Evolutionary conservation across 2,329 filamentous ascomycete genomes (phyloP).

Genomic region (Teratosphaeria epicoccoides): DNA sequence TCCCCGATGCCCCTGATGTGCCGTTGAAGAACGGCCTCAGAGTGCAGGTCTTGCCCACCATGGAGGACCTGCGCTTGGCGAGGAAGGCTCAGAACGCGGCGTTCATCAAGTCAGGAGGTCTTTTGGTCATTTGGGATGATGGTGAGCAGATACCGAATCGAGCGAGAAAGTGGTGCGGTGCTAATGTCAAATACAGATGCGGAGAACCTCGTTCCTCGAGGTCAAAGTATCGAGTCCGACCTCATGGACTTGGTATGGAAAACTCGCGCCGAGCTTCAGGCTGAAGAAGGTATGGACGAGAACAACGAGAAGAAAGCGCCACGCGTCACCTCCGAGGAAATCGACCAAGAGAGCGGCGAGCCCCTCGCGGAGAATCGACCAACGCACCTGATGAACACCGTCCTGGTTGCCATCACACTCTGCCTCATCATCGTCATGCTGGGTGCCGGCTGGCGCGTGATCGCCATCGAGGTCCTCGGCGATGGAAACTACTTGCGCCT

Average conservation of each 20-base stretch:
- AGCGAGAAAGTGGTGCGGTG: too few relatives aligned
- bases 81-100: conserved; percentile 73
- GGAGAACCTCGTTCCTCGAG: conserved; percentile 56
- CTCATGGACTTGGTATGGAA: conserved; percentile 59
- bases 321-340: conserved; percentile 41
- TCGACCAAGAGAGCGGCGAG: conserved; percentile 64
- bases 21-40: conserved; percentile 67
- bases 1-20: conserved; percentile 62
- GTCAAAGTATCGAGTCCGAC: conserved; percentile 62
- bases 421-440: conserved; percentile 54
- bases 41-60: conserved; percentile 62
- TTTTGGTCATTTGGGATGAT: conserved; percentile 75
- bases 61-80: conserved; percentile 58
- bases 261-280: conserved; percentile 43
- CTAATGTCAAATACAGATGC: conserved; percentile 35
- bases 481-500: conserved; percentile 54
- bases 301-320: conserved; percentile 38
- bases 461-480: conserved; percentile 57
- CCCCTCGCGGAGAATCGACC: conserved; percentile 53
- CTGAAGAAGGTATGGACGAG: conserved; percentile 42
- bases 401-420: conserved; percentile 57
- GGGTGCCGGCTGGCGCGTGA: conserved; percentile 58
- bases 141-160: conserved; percentile 22
- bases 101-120: conserved; percentile 59
- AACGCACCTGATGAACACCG: conserved; percentile 58